These are phyloP conservation scores for Aspergillus quadricinctus DNA, from an alignment of 2,329 filamentous ascomycete genomes.

Conservation along the genomic window DNA sequence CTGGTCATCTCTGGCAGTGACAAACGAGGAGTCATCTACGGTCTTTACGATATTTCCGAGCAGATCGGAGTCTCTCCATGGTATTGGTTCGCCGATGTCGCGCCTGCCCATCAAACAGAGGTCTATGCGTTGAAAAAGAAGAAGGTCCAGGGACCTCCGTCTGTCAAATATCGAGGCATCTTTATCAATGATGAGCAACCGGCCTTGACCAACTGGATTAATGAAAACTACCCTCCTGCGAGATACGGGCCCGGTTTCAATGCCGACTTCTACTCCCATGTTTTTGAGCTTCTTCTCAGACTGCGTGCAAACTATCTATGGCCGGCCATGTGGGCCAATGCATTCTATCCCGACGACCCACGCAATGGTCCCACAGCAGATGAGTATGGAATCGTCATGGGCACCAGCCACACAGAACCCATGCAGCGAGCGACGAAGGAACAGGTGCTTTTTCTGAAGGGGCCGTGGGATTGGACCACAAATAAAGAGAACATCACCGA, in stretches of 20 bases:
- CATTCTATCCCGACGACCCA: conserved; percentile 68
- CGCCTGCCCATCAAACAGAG: conserved; percentile 46
- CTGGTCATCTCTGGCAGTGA: conserved; percentile 67
- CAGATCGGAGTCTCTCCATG: conserved; percentile 70
- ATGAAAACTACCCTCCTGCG: conserved; percentile 48
- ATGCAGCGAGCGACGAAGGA: conserved; percentile 57
- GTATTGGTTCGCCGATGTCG: conserved; percentile 65
- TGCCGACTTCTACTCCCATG: conserved; percentile 62
- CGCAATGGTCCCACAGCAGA: conserved; percentile 65
- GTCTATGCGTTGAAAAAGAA: conserved; percentile 54
- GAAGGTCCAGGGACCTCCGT: conserved; percentile 57
- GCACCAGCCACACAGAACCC: conserved; percentile 69
- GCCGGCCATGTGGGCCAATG: conserved; percentile 67
- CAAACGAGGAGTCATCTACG: conserved; percentile 63
- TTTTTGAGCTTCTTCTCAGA: conserved; percentile 68
- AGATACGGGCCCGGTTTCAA: conserved; percentile 45
- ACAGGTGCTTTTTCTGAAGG: conserved; percentile 36
- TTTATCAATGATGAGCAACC: conserved; percentile 70
- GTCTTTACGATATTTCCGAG: conserved; percentile 66
- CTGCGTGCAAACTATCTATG: conserved; percentile 71
- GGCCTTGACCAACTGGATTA: conserved; percentile 62
- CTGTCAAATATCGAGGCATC: conserved; percentile 64
- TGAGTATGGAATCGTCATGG: conserved; percentile 69
- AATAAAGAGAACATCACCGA: conserved; percentile 65
- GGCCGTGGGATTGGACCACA: conserved; percentile 64